Percentiles rank a stretch among this genome's conserved stretches.
phyloP scores from a whole-genome alignment of 768 basidiomycete genomes.

The Trametes maxima region DNA sequence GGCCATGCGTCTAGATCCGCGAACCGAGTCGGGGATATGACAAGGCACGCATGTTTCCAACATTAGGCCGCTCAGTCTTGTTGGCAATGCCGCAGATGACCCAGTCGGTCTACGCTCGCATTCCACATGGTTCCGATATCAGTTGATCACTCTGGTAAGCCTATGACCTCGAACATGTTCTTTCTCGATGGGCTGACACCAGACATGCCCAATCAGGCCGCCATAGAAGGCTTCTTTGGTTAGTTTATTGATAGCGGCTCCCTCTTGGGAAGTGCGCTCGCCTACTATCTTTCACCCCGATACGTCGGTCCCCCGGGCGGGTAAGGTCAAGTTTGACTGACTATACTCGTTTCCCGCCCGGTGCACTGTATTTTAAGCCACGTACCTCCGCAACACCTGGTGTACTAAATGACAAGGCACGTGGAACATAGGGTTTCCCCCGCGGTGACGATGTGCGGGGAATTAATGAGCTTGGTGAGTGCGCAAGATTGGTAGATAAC shows the following conservation, averaged over 20 bases:
- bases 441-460: constrained; percentile 1
- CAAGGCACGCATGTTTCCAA: constrained; percentile 2
- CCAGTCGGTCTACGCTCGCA: constrained; percentile 3
- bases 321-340: not conserved
- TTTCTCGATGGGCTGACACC: constrained; percentile 4
- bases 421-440: too few species aligned
- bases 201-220: constrained; percentile 10
- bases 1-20: not conserved
- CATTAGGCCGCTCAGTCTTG: constrained; percentile 1
- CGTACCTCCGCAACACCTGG: too few species aligned
- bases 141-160: constrained; percentile 22
- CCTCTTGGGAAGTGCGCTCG: constrained; percentile 3
- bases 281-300: not conserved
- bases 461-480: constrained; percentile 2
- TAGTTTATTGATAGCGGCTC: not conserved
- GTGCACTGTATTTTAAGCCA: too few species aligned
- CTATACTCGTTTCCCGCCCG: not conserved
- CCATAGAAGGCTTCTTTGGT: not conserved
- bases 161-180: constrained; percentile 2
- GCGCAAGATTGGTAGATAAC: constrained; percentile 6
- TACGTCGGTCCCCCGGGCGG: not conserved
- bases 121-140: constrained; percentile 17
- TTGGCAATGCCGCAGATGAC: not conserved
- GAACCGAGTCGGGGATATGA: not conserved
- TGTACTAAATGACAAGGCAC: too few species aligned